Percentiles rank a stretch among this genome's conserved stretches.
Evolutionary conservation across 108 stramenopile species (phyloP).

Genomic region (Pseudonitzschia pungens): DNA sequence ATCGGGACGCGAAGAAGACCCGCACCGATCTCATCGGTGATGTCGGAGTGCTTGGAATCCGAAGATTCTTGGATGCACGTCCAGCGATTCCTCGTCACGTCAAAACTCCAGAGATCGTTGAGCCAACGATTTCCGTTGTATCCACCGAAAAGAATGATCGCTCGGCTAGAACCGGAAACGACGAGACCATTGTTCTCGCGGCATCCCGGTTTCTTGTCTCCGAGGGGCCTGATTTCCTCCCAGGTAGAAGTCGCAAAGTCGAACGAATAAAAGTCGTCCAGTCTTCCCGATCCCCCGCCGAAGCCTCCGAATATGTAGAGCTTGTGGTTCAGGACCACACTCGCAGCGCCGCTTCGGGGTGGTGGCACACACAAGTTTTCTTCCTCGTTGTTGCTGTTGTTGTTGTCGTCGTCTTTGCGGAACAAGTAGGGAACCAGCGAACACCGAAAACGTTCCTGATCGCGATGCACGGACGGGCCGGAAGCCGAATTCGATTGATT

Average conservation of each 20-base stretch:
- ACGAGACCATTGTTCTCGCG: constrained; percentile 88
- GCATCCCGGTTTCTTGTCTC: constrained; percentile 71
- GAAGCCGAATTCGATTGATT: background rate
- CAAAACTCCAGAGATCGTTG: constrained; percentile 92
- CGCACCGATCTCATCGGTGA: background rate
- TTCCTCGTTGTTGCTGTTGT: background rate
- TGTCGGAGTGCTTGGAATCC: constrained; percentile 16
- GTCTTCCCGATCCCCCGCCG: constrained; percentile 79
- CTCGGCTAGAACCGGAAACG: constrained; percentile 44
- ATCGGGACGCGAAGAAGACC: background rate
- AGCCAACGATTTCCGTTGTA: constrained; percentile 87
- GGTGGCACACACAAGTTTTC: constrained; percentile 47
- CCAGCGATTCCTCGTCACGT: constrained; percentile 69
- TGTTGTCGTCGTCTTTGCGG: background rate
- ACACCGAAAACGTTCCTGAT: constrained; percentile 1
- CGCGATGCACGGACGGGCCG: background rate
- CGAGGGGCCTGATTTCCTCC: constrained; percentile 71
- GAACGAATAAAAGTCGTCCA: constrained; percentile 90
- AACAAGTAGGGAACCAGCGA: background rate
- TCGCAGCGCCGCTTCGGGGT: constrained; percentile 86
- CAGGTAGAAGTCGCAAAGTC: constrained; percentile 62
- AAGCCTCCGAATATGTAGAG: constrained; percentile 86
- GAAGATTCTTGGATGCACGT: constrained; percentile 82
- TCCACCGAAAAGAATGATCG: constrained; percentile 86
- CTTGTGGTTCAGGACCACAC: constrained; percentile 74